Evolutionary conservation across 805 yeast species (phyloP), one percentile per base, ranked within the genome.

Genomic region (Ogataea kodamae): DNA sequence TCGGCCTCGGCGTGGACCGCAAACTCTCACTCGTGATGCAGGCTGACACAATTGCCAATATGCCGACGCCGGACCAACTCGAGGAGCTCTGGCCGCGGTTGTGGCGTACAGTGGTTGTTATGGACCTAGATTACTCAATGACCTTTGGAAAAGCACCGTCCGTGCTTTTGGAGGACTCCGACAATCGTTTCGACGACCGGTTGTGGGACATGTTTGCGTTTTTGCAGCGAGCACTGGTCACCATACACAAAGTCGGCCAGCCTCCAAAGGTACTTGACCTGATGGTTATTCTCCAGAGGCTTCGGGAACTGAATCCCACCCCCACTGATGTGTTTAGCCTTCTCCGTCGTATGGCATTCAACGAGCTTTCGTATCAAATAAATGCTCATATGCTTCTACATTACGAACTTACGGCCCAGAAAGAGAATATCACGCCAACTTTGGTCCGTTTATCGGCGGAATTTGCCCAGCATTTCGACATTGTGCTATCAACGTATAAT

Each of bases 1-100:
- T 58, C 23, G 53, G 67, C 3, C 47, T 73, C 30, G 78, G 78
- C 0, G 48, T 73, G 25, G 60, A 72, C 44, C 48, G 74, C 25
- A 70, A 68, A 16, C 65, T 66, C 43, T 39, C 40, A 5, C 33
- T 45, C 10, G 18, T 28, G 11, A 42, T 39, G 13, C 11, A 22
- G 5, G n/a, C 30, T 14, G 29, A 18, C 13, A 14, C 25, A 1
- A 21, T 28, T 6, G 11, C 22, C 6, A 30, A 37, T 18, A 23
- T 33, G 6, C 34, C 34, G 12, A 17, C 38, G 7, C 40, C 32
- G 33, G 46, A 38, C 7, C 30, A 29, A 10, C 50, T 52, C 29
- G 26, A 26, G 13, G 46, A 52, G 12, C 30, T 57, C 16, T 58
- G 61, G 57, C 46, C 46, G 31, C 53, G 55, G 30, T 18, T 57